Base-by-base conservation (phyloP, 2,329 filamentous ascomycete species). In the Curvularia eragrostidis region DNA sequence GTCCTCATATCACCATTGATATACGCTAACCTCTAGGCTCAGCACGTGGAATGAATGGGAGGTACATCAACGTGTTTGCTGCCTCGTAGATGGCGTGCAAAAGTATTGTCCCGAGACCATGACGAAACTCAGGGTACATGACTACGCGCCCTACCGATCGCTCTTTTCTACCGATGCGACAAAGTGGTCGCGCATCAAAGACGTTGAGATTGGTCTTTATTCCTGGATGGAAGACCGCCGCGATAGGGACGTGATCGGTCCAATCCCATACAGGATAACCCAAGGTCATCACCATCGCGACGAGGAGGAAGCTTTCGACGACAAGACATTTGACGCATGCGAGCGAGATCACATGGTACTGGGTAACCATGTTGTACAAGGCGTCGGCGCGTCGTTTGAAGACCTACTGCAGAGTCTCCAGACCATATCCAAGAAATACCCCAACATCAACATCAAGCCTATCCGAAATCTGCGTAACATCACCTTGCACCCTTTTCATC, bases 31-130 rank as follows among this genome's bases (percentile, higher is more conserved):
- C 12, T 12, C 8, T 24, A 38, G 18, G 4, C 15, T 7, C 38
- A 70, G 67, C 52, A 71, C 70, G 1, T 76, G 73, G 74, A 75
- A 75, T 47, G 74, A 76, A 32, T 75, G 71, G 71, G 72, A 75
- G 44, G 73, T 75, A 2, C 74, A 76, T 47, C 72, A 75, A 56
- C 72, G 73, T 6, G 72, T 76, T 1, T 76, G 74, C 60, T 73
- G 67, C 51, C 67, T 76, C 3, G 66, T 75, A 19, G 73, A 75
- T 53, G 72, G 71, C 12, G 65, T 76, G 13, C 62, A 67, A 30
- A 66, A 64, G 18, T 53, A 76, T 54, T 73, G 71, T 49, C 69
- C 74, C 10, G 51, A 68, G 3, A 74, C 54, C 42, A 58, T 76
- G 64, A 71, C 65, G 3, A 75, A 68, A 53, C 64, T 76, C 12